Conservation (phyloP, 306 rosid species). For the Hippophae gyantsensis region DNA sequence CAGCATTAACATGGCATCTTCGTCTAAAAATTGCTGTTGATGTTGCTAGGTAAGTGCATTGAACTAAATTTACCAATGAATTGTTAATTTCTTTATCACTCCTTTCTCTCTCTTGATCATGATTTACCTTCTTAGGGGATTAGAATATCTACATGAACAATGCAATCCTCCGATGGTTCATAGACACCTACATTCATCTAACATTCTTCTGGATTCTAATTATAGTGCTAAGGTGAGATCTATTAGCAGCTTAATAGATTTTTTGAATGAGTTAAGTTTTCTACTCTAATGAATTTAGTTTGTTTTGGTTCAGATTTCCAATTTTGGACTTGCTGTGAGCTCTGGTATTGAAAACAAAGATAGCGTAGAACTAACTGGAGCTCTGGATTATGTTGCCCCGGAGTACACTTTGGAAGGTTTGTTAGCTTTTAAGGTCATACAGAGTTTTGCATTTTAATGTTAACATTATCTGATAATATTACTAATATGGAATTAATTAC, state of each 20-base stretch:
- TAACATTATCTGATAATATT: not conserved
- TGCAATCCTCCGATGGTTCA: conserved; percentile 74
- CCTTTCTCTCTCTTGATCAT: conserved; percentile 4
- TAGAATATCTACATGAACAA: conserved; percentile 88
- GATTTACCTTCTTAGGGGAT: conserved; percentile 43
- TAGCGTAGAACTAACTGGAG: conserved; percentile 61
- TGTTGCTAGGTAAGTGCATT: conserved; percentile 56
- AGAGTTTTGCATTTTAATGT: not conserved
- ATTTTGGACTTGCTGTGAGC: conserved; percentile 65
- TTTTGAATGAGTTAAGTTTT: not conserved
- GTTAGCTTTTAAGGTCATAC: not conserved
- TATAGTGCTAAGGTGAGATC: conserved; percentile 70
- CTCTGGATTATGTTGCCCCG: conserved; percentile 66
- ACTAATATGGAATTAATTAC: not conserved
- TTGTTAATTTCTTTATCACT: not conserved
- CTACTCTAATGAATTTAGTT: conserved; percentile 24
- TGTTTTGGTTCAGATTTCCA: conserved; percentile 55
- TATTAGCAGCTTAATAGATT: not conserved
- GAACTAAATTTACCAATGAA: not conserved
- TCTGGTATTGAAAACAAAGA: conserved; percentile 55
- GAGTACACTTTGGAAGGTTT: conserved; percentile 81
- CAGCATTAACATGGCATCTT: conserved; percentile 66
- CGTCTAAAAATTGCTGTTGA: conserved; percentile 76
- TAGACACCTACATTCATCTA: conserved; percentile 63
- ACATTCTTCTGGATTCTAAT: conserved; percentile 75